Base-by-base conservation (phyloP, 805 yeast genomes). In the Kodamaea hsintzibuensis region DNA sequence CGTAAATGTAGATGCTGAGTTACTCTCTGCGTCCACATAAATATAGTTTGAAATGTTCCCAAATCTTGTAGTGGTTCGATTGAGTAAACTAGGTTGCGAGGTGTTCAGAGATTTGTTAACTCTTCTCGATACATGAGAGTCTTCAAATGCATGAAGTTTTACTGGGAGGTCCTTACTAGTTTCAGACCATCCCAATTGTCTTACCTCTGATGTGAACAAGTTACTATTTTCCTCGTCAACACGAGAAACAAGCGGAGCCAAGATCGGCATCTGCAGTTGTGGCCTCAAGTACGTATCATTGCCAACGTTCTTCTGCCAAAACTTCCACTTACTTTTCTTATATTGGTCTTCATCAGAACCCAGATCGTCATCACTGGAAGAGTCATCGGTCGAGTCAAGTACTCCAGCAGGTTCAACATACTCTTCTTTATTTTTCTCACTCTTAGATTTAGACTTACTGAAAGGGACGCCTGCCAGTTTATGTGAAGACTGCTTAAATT, bases 261-360 rank as follows among this genome's bases (percentile, higher is more conserved):
- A 3, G 9, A 16, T 14, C 12, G 44, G n/a, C 25, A 40, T 16
- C 2, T 17, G 25, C 12, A 17, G 27, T 17, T 38, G 19, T 38
- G 42, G 42, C 9, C 42, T 6, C 42, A n/a, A 38, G 19, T 38
- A n/a, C 2, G 44, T 40, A 7, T 7, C 44, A 40, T 40, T 40
- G 4, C 19, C 44, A 14, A 40, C 27, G 12, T 45, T 42, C 39
- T 39, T 16, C 25, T 44, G 51, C 51, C 51, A 48, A 14, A 48
- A 37, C 51, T 42, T 39, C 27, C 42, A 40, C 30, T 39, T 48
- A 7, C 37, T 48, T 19, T 30, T 30, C 44, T 9, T 17, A 7
- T 2, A 16, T 7, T 35, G 43, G 13, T 47, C 44, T 3, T 38
- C 44, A 12, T 47, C 50, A 9, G 49, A 46, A 14, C 22, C 49